Percentiles rank a stretch among this genome's conserved stretches.
Evolutionary conservation across 1,284 basidiomycete genomes (phyloP).

Genomic region (Cryptococcus sp.): DNA sequence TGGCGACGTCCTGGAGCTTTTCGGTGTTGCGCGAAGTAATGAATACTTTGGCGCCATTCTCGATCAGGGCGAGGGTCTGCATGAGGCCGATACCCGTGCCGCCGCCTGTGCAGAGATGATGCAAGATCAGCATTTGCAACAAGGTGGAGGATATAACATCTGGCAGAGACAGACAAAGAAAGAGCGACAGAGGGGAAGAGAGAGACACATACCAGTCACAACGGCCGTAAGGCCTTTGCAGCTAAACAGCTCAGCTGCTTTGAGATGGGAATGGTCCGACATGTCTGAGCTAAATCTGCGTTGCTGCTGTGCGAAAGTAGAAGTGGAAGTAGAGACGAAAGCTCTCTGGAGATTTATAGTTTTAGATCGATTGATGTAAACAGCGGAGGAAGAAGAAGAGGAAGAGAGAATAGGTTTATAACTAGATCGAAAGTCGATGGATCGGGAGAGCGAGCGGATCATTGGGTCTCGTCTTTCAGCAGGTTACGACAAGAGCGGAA

Average conservation of each 20-base stretch:
- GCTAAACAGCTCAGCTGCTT: constrained; percentile 29
- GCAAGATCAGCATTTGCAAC: background rate
- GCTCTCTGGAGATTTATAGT: too few relatives aligned
- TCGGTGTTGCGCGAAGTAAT: constrained; percentile 43
- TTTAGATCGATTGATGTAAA: too few relatives aligned
- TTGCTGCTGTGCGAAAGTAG: too few relatives aligned
- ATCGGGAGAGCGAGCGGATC: too few relatives aligned
- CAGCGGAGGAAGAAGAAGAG: too few relatives aligned
- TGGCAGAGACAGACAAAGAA: background rate
- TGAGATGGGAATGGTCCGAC: constrained; percentile 32
- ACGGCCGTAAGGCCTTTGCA: constrained; percentile 35
- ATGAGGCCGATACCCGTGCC: constrained; percentile 53
- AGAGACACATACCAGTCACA: constrained; percentile 24
- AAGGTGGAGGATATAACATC: constrained; percentile 16
- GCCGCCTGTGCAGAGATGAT: constrained; percentile 29
- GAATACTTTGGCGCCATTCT: constrained; percentile 54
- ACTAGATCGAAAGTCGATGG: too few relatives aligned
- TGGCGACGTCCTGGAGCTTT: constrained; percentile 46
- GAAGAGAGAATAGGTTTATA: too few relatives aligned
- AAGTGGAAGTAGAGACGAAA: too few relatives aligned
- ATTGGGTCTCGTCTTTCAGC: too few relatives aligned
- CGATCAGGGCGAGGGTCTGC: constrained; percentile 51
- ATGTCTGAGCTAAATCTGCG: constrained; percentile 5
- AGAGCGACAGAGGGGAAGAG: background rate
- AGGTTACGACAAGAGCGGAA: too few relatives aligned